phyloP scores from a whole-genome alignment of 2,329 filamentous ascomycete species.

The Fusarium virguliforme region DNA sequence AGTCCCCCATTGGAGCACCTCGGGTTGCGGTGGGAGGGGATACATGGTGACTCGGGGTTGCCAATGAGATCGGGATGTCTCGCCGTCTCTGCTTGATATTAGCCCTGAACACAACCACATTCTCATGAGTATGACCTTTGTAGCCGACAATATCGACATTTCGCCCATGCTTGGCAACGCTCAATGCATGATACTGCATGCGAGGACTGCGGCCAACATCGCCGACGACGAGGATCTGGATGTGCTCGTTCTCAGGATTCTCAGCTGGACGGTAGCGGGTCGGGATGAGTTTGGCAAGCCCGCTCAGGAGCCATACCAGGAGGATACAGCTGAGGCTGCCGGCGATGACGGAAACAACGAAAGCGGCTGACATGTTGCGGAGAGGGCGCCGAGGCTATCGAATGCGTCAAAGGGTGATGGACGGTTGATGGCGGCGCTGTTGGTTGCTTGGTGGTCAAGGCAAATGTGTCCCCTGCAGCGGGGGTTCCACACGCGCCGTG shows the following conservation, averaged over 20 bases:
- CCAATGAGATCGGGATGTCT: slow-evolving; percentile 83
- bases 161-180: slow-evolving; percentile 86
- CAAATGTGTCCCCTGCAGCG: slow-evolving; percentile 37
- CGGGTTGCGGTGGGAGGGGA: slow-evolving; percentile 78
- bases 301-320: slow-evolving; percentile 48
- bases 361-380: slow-evolving; percentile 48
- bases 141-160: slow-evolving; percentile 91
- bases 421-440: slow-evolving; percentile 20
- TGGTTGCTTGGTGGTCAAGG: slow-evolving; percentile 30
- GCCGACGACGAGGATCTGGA: slow-evolving; percentile 92
- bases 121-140: slow-evolving; percentile 68
- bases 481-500: slow-evolving; percentile 38
- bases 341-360: slow-evolving; percentile 56
- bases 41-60: slow-evolving; percentile 79
- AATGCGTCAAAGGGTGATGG: slow-evolving; percentile 7
- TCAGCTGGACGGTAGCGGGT: slow-evolving; percentile 56
- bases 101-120: slow-evolving; percentile 22
- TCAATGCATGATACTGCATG: slow-evolving; percentile 98
- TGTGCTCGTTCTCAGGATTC: slow-evolving; percentile 59
- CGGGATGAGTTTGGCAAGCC: slow-evolving; percentile 52
- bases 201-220: slow-evolving; percentile 96
- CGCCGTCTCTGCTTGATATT: slow-evolving; percentile 75
- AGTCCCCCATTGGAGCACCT: slow-evolving; percentile 76
- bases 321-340: slow-evolving; percentile 55
- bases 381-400: slow-evolving; percentile 26